Evolutionary conservation across 768 basidiomycete species (phyloP), one percentile per base, ranked within the genome.

Genomic region (Trametes coccinea): DNA sequence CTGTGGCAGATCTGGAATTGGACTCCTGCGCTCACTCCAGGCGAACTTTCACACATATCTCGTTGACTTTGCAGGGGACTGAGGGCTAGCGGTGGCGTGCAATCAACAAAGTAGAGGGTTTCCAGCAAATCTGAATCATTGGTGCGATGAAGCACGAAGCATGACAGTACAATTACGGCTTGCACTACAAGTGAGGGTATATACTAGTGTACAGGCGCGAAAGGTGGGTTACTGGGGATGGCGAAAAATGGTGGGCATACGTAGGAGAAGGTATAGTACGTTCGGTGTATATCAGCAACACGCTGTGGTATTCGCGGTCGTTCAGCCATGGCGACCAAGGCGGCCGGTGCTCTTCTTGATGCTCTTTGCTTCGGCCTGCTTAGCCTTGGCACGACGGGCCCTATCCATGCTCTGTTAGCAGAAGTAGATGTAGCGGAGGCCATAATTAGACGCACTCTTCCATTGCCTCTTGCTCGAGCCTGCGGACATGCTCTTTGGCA

Each of bases 331-430:
- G 16, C 80, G 72, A 0, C 83, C 83, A 48, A 84, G 76, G 14
- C 74, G 74, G 40, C 77, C 77, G 8, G 79, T 79, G 58, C 70
- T 75, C 72, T 82, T 83, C 70, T 75, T 78, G 65, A 85, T 79
- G 17, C 73, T 72, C 68, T 81, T 80, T 6, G 80, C 78, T 66
- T 83, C 80, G 13, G 77, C 79, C 61, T 82, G 81, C 65, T 84
- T 84, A 6, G 78, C 77, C 70, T 81, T 81, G 11, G 82, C 83
- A 49, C 80, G 80, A 34, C 70, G 72, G 29, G 79, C 75, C 33
- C 83, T 84, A 65, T n/a, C 64, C 50, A 58, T 54, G 40, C 41
- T 43, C 37, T 66, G 30, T 59, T 53, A 52, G 56, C 31, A n/a
- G 10, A 39, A 39, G 39, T 43, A 37, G 34, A 6, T 6, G 34